Base-by-base conservation (phyloP, 2,329 filamentous ascomycete genomes). In the Aureobasidium sp. region DNA sequence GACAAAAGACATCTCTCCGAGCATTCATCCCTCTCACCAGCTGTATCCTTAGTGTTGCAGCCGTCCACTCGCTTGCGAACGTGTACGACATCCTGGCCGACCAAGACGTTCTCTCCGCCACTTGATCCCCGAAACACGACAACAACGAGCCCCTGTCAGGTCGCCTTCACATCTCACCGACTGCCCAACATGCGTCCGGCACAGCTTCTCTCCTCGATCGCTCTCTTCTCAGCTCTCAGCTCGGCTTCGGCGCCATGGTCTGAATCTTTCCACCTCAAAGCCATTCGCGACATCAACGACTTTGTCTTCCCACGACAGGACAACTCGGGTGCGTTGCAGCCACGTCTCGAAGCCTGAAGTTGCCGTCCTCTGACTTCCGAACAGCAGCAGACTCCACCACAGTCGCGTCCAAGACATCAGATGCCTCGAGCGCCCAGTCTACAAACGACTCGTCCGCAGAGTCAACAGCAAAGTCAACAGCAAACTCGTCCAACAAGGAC, bases 141-240 rank as follows among this genome's bases (percentile, higher is more conserved):
- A 57, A 57, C 51, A 55, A 41, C 53, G 37, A 57, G 37, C 51
- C 51, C 51, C 51, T 42, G 31, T 55, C 17, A 29, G 15, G 11
- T n/a, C 15, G 17, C 17, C 44, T 22, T 17, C 51, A 29, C 22
- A 17, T 42, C 51, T 44, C 12, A 14, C 8, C 25, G 17, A 20
- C 25, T n/a, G 36, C 39, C n/a, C 67, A 67, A 64, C 47, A 75
- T 75, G 73, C 70, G 72, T 66, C 68, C 72, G 44, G 66, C 70
- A 39, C 65, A 68, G 49, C 49, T 73, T 49, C 63, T 74, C 49
- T 67, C 72, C 36, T 60, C 57, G 25, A 65, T 71, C 44, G 65
- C 68, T 51, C 64, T 71, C 59, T 65, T 73, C 31, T 66, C 73
- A 64, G 66, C 71, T 25, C 64, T 71, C 37, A 64, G 71, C 51